Evolutionary conservation across 1,284 basidiomycete genomes (phyloP).

Genomic region (Heliocybe sulcata): DNA sequence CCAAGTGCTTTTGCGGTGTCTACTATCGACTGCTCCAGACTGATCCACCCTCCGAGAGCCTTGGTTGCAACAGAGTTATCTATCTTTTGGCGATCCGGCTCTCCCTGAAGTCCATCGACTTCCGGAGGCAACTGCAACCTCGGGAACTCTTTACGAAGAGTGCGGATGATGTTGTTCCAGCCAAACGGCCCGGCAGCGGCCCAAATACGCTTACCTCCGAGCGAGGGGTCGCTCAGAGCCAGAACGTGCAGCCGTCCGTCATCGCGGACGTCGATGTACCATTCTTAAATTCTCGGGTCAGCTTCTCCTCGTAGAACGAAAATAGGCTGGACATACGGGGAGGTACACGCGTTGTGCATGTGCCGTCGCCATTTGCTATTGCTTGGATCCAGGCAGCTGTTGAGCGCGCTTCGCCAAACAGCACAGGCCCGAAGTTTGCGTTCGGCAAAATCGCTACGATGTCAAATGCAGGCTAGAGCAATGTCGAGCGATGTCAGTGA

Average conservation of each 20-base stretch:
- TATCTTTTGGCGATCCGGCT: neutral
- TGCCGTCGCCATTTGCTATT: neutral
- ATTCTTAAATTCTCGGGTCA: neutral
- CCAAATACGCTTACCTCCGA: neutral
- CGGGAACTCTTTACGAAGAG: neutral
- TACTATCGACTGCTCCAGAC: neutral
- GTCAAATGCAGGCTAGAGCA: neutral
- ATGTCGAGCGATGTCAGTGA: neutral
- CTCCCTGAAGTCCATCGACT: neutral
- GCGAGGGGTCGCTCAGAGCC: neutral
- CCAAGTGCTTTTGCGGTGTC: neutral
- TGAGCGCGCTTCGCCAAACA: neutral
- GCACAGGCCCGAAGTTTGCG: neutral
- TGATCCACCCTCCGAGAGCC: neutral
- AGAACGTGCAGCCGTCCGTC: neutral
- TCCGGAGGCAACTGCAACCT: neutral
- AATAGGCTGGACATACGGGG: neutral
- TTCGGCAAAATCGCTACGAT: neutral
- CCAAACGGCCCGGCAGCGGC: neutral
- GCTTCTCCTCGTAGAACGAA: neutral
- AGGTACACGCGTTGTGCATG: neutral
- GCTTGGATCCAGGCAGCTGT: neutral
- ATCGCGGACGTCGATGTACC: neutral
- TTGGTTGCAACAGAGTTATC: neutral
- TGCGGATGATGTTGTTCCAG: neutral